A percentile compares a stretch with the other conserved stretches of the same genome.
Evolutionary conservation across 1,284 basidiomycete genomes (phyloP).

Genomic region (Puccinia triticina): DNA sequence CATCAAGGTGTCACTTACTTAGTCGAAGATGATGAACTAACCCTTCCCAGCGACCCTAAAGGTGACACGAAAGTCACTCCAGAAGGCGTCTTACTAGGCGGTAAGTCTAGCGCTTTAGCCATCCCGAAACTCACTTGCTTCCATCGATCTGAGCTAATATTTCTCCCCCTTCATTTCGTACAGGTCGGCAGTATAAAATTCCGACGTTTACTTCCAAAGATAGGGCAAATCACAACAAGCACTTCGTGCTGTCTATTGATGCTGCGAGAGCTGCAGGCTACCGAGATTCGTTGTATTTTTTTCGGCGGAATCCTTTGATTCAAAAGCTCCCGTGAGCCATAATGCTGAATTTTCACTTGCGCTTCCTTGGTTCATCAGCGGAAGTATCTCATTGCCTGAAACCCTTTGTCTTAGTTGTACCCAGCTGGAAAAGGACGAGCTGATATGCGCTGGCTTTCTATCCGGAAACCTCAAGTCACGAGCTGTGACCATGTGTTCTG

Average conservation of each 20-base stretch:
- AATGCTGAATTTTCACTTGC: conserved; percentile 26
- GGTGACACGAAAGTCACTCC: conserved; percentile 90
- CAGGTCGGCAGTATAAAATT: conserved; percentile 84
- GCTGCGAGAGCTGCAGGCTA: conserved; percentile 93
- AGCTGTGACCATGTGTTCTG: conserved; percentile 89
- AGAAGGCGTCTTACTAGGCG: conserved; percentile 79
- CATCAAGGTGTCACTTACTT: conserved; percentile 76
- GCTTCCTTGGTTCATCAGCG: conserved; percentile 18
- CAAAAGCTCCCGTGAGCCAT: conserved; percentile 72
- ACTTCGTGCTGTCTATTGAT: conserved; percentile 95
- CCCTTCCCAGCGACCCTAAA: conserved; percentile 78
- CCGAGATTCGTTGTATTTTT: conserved; percentile 94
- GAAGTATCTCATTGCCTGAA: conserved; percentile 16
- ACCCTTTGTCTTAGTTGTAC: conserved; percentile 57
- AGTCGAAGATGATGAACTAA: conserved; percentile 84
- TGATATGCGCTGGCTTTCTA: conserved; percentile 83
- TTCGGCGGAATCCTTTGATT: conserved; percentile 83
- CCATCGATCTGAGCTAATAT: conserved; percentile 14
- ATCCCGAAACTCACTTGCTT: neutral
- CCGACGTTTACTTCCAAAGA: conserved; percentile 80
- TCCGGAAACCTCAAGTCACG: conserved; percentile 84
- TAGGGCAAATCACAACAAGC: conserved; percentile 74
- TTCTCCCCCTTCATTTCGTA: conserved; percentile 18
- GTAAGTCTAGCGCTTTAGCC: conserved; percentile 63
- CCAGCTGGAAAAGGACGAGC: conserved; percentile 76